Conservation (phyloP, 257 asterid species). For the Solanum verrucosum region DNA sequence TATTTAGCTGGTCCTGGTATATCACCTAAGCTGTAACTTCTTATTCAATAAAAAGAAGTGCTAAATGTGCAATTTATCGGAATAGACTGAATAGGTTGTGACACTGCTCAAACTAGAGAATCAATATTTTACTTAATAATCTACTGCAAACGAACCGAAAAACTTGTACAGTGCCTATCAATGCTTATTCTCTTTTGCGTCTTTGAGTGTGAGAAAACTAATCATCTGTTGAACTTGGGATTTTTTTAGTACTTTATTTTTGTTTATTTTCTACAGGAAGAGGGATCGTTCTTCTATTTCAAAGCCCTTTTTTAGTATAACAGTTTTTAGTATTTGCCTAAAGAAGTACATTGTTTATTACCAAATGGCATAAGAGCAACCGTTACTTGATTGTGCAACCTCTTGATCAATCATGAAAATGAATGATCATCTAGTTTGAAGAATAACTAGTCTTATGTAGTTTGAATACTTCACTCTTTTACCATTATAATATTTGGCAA, state of each 20-base stretch:
- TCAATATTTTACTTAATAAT: background rate
- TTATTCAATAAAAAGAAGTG: background rate
- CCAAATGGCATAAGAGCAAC: background rate
- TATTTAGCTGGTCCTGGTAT: background rate
- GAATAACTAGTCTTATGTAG: background rate
- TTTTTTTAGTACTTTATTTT: background rate
- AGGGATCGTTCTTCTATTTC: background rate
- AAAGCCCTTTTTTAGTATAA: background rate
- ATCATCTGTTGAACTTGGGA: background rate
- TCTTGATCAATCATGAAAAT: background rate
- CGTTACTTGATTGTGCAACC: too few species aligned
- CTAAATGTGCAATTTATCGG: background rate
- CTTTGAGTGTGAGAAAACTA: background rate
- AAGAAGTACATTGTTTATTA: background rate
- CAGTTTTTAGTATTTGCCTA: background rate
- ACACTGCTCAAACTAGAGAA: conserved; percentile 42
- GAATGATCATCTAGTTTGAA: background rate
- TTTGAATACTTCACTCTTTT: background rate
- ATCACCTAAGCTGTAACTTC: background rate
- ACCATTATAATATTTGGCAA: background rate
- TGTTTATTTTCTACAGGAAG: background rate
- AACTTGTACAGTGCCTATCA: background rate
- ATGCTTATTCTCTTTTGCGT: background rate
- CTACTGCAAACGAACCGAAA: background rate
- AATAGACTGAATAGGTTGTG: conserved; percentile 52